Percentiles rank a stretch among this genome's conserved stretches.
Conservation (phyloP, 805 yeast genomes). For the Spathaspora arborariae region DNA sequence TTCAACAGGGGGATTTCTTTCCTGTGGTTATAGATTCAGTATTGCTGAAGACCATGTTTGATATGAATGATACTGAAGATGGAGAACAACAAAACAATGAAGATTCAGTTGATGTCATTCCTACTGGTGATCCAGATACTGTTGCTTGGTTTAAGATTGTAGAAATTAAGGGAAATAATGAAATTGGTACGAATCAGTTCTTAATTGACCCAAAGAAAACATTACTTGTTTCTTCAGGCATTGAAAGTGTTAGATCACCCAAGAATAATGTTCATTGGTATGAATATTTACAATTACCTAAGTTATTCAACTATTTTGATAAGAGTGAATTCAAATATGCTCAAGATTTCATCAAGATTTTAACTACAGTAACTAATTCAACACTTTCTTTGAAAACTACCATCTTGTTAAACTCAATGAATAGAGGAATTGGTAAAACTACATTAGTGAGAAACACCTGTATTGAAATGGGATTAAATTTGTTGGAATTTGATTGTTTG, state of each 20-base stretch:
- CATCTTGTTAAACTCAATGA: conserved; percentile 61
- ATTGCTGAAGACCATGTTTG: conserved; percentile 54
- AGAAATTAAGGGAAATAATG: conserved; percentile 40
- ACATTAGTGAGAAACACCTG: conserved; percentile 56
- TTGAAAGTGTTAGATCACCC: conserved; percentile 38
- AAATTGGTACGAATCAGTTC: conserved; percentile 34
- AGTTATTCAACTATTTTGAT: conserved; percentile 32
- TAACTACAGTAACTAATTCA: conserved; percentile 43
- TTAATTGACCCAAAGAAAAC: conserved; percentile 67
- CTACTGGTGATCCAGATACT: conserved; percentile 61
- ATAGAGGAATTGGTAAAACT: conserved; percentile 77
- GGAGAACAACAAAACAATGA: neutral
- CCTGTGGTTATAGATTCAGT: conserved; percentile 75
- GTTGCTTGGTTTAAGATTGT: conserved; percentile 84
- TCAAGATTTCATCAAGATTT: conserved; percentile 46
- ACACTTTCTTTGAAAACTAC: conserved; percentile 51
- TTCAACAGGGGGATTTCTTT: conserved; percentile 62
- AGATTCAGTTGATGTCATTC: conserved; percentile 34
- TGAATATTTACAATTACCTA: conserved; percentile 42
- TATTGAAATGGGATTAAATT: conserved; percentile 58
- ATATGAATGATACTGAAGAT: conserved; percentile 8
- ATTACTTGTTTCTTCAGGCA: conserved; percentile 66
- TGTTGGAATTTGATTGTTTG: conserved; percentile 66
- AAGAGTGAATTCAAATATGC: conserved; percentile 40
- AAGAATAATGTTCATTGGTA: conserved; percentile 41